phyloP scores from a whole-genome alignment of 768 basidiomycete species.

The Suillus americanus region DNA sequence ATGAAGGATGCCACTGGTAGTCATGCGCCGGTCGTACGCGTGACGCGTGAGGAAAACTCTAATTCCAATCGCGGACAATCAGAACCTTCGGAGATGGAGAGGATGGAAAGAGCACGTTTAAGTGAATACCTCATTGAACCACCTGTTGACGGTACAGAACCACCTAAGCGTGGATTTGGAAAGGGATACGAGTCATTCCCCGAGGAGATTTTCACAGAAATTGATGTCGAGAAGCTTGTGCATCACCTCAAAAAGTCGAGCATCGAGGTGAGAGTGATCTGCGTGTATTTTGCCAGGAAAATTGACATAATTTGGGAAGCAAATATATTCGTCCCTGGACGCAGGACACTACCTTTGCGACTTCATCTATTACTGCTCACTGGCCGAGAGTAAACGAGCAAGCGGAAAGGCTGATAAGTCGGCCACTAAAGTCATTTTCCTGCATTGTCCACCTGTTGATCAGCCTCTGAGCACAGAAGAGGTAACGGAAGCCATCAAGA shows the following conservation, averaged over 20 bases:
- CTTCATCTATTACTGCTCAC: conserved; percentile 74
- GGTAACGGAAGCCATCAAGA: conserved; percentile 64
- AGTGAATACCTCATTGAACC: conserved; percentile 26
- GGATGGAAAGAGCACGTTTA: conserved; percentile 29
- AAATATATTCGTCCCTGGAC: conserved; percentile 73
- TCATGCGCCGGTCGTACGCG: conserved; percentile 46
- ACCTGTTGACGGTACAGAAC: conserved; percentile 27
- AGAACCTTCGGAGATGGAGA: conserved; percentile 24
- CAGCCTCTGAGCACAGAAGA: conserved; percentile 65
- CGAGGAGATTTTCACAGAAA: conserved; percentile 36
- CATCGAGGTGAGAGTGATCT: conserved; percentile 28
- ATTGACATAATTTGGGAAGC: conserved; percentile 34
- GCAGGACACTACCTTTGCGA: conserved; percentile 77
- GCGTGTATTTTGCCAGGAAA: conserved; percentile 6
- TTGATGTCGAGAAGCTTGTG: conserved; percentile 37
- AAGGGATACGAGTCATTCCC: conserved; percentile 36
- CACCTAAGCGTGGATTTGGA: conserved; percentile 35
- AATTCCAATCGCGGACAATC: conserved; percentile 16
- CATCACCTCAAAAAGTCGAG: conserved; percentile 33
- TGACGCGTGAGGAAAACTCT: conserved; percentile 24
- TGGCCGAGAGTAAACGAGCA: conserved; percentile 61
- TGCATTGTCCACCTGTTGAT: conserved; percentile 70
- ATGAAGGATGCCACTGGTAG: conserved; percentile 65
- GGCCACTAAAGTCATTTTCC: conserved; percentile 51
- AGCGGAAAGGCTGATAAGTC: conserved; percentile 32